Percentiles rank a stretch among this genome's conserved stretches.
Evolutionary conservation across 257 asterid species (phyloP).

Genomic region (Agastache rugosa): DNA sequence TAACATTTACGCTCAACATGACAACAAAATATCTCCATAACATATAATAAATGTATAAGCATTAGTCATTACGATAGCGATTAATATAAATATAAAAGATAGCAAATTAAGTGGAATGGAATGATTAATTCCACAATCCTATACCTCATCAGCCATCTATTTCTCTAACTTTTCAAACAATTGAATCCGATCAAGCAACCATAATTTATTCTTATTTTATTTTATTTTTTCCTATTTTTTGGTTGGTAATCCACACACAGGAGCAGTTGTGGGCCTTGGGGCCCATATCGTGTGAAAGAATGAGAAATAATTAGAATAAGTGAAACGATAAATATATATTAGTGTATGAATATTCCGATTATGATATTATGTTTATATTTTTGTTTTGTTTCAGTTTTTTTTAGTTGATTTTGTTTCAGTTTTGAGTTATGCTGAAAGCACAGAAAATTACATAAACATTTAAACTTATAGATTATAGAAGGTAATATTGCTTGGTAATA

Average conservation of each 20-base stretch:
- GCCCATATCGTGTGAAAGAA: neutral
- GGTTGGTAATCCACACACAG: slow-evolving; percentile 9
- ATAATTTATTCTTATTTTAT: neutral
- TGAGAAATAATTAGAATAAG: neutral
- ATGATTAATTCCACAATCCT: neutral
- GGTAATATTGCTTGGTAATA: neutral
- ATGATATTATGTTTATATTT: neutral
- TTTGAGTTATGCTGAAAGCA: no score
- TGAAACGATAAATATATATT: neutral
- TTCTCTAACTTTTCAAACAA: neutral
- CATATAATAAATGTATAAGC: neutral
- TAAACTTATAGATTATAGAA: no score
- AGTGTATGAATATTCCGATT: neutral
- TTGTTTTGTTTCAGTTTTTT: neutral
- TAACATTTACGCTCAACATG: neutral
- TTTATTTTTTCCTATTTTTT: neutral
- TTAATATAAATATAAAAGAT: neutral
- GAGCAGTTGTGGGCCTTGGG: neutral
- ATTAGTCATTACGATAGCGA: neutral
- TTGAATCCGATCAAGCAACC: slow-evolving; percentile 11
- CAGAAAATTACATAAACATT: no score
- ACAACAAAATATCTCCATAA: neutral
- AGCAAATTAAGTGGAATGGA: neutral
- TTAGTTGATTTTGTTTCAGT: no score
- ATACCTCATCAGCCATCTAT: slow-evolving; percentile 1